A percentile compares a stretch with the other conserved stretches of the same genome.
Evolutionary conservation across 495 filamentous ascomycete genomes (phyloP).

Genomic region (Ramalina intermedia): DNA sequence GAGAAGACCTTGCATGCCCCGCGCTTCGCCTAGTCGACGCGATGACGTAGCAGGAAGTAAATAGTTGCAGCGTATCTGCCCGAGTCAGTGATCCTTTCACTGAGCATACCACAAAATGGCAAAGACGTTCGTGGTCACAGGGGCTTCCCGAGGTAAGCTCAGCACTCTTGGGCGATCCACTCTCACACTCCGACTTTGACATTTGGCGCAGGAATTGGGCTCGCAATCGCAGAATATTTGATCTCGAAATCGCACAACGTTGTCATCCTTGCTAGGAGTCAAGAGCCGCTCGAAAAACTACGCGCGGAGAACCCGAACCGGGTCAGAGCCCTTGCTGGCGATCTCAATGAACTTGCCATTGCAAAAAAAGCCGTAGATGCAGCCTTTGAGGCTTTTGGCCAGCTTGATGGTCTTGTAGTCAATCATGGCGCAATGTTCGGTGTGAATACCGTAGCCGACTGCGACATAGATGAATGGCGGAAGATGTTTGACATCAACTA

Average conservation of each 20-base stretch:
- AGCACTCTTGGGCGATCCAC: neutral
- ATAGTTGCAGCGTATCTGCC: neutral
- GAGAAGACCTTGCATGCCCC: neutral
- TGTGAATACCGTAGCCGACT: slow-evolving; percentile 54
- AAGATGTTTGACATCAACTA: slow-evolving; percentile 69
- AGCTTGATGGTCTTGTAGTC: slow-evolving; percentile 66
- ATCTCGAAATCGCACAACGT: slow-evolving; percentile 53
- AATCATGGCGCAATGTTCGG: slow-evolving; percentile 78
- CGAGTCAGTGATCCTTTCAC: neutral
- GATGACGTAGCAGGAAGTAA: slow-evolving; percentile 1
- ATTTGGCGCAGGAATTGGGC: slow-evolving; percentile 57
- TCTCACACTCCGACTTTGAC: neutral
- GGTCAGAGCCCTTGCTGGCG: slow-evolving; percentile 60
- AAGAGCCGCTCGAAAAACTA: slow-evolving; percentile 49
- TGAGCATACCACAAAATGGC: neutral
- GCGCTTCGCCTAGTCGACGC: neutral
- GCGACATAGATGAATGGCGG: slow-evolving; percentile 56
- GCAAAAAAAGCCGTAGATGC: slow-evolving; percentile 46
- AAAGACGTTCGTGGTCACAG: slow-evolving; percentile 50
- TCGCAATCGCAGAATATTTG: slow-evolving; percentile 60
- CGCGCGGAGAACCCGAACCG: slow-evolving; percentile 48
- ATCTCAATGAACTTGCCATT: slow-evolving; percentile 52
- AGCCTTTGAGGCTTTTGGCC: slow-evolving; percentile 50
- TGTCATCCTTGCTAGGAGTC: slow-evolving; percentile 60
- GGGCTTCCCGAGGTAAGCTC: slow-evolving; percentile 42